Evolutionary conservation across 164 flowering plant genomes (phyloP).

Genomic region (Tinospora cordifolia): DNA sequence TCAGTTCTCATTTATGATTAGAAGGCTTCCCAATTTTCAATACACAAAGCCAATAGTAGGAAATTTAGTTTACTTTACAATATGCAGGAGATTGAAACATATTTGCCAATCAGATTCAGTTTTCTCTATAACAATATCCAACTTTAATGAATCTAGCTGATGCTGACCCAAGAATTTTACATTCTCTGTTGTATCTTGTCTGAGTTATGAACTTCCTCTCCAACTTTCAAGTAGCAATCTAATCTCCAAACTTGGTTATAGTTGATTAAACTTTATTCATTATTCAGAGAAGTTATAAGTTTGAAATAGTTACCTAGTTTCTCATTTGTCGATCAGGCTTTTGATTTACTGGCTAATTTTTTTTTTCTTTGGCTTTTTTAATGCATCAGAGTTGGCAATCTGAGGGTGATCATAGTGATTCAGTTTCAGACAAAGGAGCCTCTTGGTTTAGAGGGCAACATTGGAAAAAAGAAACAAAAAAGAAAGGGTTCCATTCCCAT

Average conservation of each 20-base stretch:
- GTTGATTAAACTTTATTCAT: too few species aligned
- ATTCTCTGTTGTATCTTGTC: too few species aligned
- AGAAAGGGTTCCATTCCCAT: constrained; percentile 20
- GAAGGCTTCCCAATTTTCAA: not conserved
- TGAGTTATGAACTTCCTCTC: too few species aligned
- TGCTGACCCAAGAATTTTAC: too few species aligned
- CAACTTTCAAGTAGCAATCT: too few species aligned
- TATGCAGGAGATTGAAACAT: not conserved
- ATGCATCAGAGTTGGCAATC: constrained; percentile 38
- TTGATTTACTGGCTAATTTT: not conserved
- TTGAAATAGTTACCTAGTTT: not conserved
- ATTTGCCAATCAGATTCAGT: too few species aligned
- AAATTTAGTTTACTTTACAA: not conserved
- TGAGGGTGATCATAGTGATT: constrained; percentile 34
- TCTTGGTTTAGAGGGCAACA: constrained; percentile 54
- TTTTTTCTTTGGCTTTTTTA: not conserved
- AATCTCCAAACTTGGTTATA: too few species aligned
- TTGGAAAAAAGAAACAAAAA: constrained; percentile 27
- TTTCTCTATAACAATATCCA: too few species aligned
- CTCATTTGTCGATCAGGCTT: not conserved
- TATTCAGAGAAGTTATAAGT: too few species aligned
- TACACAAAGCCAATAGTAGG: not conserved
- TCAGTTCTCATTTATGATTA: not conserved
- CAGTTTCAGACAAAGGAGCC: constrained; percentile 35
- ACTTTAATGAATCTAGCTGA: too few species aligned